Percentiles rank a stretch among this genome's conserved stretches.
These are phyloP conservation scores for Colletotrichum lupini DNA, from an alignment of 2,329 filamentous ascomycete species.

Conservation along the genomic window DNA sequence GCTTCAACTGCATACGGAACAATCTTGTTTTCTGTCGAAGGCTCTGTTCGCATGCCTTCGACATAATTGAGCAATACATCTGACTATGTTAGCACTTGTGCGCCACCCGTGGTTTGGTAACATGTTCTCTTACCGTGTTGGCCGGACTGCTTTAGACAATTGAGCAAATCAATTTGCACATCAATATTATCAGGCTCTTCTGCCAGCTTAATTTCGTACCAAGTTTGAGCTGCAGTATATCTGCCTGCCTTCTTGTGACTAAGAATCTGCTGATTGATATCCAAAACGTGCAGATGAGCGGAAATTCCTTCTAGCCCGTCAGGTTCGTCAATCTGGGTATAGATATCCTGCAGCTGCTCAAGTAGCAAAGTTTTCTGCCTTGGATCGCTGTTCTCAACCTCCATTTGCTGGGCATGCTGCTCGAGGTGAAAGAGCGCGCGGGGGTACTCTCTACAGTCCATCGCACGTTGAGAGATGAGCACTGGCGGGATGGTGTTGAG, in stretches of 20 bases:
- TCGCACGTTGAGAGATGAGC: slow-evolving; percentile 80
- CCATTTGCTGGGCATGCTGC: slow-evolving; percentile 76
- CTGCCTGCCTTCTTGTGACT: slow-evolving; percentile 93
- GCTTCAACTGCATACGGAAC: slow-evolving; percentile 91
- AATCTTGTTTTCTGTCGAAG: slow-evolving; percentile 68
- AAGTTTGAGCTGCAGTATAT: slow-evolving; percentile 95
- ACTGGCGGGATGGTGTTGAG: slow-evolving; percentile 77
- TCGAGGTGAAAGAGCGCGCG: slow-evolving; percentile 95
- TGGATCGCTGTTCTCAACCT: slow-evolving; percentile 56
- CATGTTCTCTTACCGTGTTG: slow-evolving; percentile 78
- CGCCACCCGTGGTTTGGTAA: not conserved
- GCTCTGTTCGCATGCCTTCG: slow-evolving; percentile 74
- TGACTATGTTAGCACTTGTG: slow-evolving; percentile 49
- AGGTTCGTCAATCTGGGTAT: slow-evolving; percentile 96
- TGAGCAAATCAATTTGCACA: slow-evolving; percentile 84
- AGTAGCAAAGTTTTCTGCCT: slow-evolving; percentile 74
- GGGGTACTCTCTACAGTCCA: slow-evolving; percentile 94
- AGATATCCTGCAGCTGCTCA: slow-evolving; percentile 88
- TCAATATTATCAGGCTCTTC: slow-evolving; percentile 82
- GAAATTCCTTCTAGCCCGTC: slow-evolving; percentile 97
- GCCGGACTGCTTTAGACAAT: slow-evolving; percentile 93
- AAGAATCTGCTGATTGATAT: slow-evolving; percentile 91
- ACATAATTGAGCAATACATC: slow-evolving; percentile 89
- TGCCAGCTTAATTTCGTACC: slow-evolving; percentile 93
- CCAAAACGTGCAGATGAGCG: slow-evolving; percentile 84